Conservation (phyloP, 257 asterid species). For the Oldenlandia corymbosa region DNA sequence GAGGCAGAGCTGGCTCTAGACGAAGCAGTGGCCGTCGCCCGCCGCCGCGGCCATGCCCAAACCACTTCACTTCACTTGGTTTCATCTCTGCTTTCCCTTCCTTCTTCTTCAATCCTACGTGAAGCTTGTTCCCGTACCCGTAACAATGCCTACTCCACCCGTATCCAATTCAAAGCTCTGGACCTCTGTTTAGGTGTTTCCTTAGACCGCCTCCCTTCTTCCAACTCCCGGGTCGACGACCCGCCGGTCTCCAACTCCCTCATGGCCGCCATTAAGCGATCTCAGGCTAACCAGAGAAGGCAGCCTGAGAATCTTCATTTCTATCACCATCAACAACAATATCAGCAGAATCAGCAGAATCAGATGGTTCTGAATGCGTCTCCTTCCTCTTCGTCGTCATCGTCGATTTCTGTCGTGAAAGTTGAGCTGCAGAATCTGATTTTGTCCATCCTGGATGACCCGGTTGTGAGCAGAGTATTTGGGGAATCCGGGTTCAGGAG, state of each 20-base stretch:
- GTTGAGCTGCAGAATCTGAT: slow-evolving; percentile 76
- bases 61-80: slow-evolving; percentile 91
- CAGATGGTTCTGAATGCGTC: slow-evolving; percentile 33
- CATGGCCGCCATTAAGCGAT: slow-evolving; percentile 88
- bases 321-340: slow-evolving; percentile 60
- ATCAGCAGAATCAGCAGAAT: slow-evolving; percentile 46
- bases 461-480: slow-evolving; percentile 75
- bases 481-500: slow-evolving; percentile 90
- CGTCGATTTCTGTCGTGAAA: slow-evolving; percentile 56
- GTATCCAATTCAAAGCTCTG: slow-evolving; percentile 79
- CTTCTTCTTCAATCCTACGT: slow-evolving; percentile 58
- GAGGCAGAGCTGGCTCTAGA: slow-evolving; percentile 66
- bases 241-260: slow-evolving; percentile 85
- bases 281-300: slow-evolving; percentile 80
- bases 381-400: slow-evolving; percentile 24
- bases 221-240: slow-evolving; percentile 39
- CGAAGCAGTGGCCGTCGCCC: slow-evolving; percentile 80
- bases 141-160: slow-evolving; percentile 51
- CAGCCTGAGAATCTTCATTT: slow-evolving; percentile 72
- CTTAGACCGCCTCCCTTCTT: slow-evolving; percentile 62
- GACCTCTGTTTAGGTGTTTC: slow-evolving; percentile 74
- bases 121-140: slow-evolving; percentile 75
- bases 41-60: slow-evolving; percentile 84
- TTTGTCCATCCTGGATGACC: slow-evolving; percentile 77
- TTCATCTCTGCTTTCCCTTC: slow-evolving; percentile 64